Base-by-base conservation (phyloP, 148 eudicot species). In the Camellia granthamiana region DNA sequence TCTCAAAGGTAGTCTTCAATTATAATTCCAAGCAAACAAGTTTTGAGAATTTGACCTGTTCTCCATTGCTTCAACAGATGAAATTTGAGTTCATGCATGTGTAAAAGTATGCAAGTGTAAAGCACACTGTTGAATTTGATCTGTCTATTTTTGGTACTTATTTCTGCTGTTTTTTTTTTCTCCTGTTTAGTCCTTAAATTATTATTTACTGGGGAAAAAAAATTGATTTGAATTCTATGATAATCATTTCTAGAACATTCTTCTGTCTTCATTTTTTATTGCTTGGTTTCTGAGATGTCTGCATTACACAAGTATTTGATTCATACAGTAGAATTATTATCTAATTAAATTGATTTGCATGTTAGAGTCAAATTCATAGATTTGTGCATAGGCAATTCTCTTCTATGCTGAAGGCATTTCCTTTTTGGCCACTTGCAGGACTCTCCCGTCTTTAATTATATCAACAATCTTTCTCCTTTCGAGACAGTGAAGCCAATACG, bases 381-480 rank as follows among this genome's bases (percentile, higher is more conserved):
- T 38, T 43, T 56, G 13, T 43, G 15, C 3, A 43, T 19, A 43
- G 15, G 16, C 6, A 18, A 6, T 59, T 12, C 21, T 51, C 18
- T 38, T 67, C 64, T 67, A 42, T 52, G 64, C 38, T 67, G 18
- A 54, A 16, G 11, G 61, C 30, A 54, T 18, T 58, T 52, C 14
- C 16, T 18, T 60, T 79, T 19, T 70, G 44, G 76, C 8, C 66
- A n/a, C 54, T 44, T 84, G 83, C 93, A 95, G 99, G 97, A 95
- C 49, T 95, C 99, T 42, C 99, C 99, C 2, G 90, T 92, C 76
- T 93, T 91, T 43, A 93, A 86, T 83, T 95, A 87, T 71, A 86
- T 87, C 84, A 93, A 93, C 85, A 93, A 78, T 79, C 93, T 95
- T 84, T 95, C 99, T 23, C 99, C 99, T 7, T 90, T 95, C 75